Base-by-base conservation (phyloP, 1,139 yeast species). In the Blastobotrys apis region DNA sequence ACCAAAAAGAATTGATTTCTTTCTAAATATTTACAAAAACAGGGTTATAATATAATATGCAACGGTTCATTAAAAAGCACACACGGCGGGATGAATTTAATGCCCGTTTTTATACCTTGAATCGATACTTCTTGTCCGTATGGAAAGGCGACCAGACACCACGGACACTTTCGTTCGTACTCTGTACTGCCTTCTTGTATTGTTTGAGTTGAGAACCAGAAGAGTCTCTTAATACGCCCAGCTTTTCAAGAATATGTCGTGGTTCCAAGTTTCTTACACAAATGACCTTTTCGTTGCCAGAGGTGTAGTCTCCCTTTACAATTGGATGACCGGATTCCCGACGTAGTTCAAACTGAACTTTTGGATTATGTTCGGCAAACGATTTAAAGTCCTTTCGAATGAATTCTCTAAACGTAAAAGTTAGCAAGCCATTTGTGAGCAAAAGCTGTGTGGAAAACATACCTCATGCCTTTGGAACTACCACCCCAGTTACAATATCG, bases 141-240 rank as follows among this genome's bases (percentile, higher is more conserved):
- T 92, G 97, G 72, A 92, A 74, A 46, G 98, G 98, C 40, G 97
- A 87, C 98, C 99, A 92, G 43, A 92, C 74, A 58, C 98, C 99
- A 74, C 99, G 83, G 15, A 92, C 92, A 41, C 95, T 82, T 49
- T 77, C 78, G 64, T 90, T 92, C 49, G 74, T 66, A 36, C 95
- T 82, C 63, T 79, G 76, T 34, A 92, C 97, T 55, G 84, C 82
- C 53, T 83, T 80, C 55, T 77, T 73, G 51, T 84, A 77, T 60
- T 80, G 80, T 53, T 73, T 68, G 48, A 84, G 61, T 43, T 78
- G 73, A 42, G 75, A 78, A 27, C 83, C 84, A 26, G 81, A 72
- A 10, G 82, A 69, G 61, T 82, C 76, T 55, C 73, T 75, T 64
- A 75, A 71, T 52, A 71, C 71, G 52, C 67, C 73, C 63, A 72